phyloP scores from a whole-genome alignment of 495 filamentous ascomycete species.

The Penicillium simplicissimum region DNA sequence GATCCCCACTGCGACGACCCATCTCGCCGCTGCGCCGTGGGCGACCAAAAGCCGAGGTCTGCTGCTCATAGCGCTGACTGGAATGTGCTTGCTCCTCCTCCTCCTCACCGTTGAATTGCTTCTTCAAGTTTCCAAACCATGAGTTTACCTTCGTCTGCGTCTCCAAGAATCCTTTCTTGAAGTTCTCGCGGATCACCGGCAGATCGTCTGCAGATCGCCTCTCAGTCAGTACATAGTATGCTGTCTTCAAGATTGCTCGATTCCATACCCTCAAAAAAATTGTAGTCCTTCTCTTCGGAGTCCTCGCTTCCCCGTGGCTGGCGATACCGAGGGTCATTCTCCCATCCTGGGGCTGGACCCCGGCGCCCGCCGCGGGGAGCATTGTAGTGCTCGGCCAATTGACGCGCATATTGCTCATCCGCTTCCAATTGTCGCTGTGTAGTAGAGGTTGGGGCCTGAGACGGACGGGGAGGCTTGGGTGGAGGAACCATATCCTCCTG shows the following conservation, averaged over 20 bases:
- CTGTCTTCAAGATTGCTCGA: not conserved
- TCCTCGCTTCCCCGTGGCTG: slow-evolving; percentile 39
- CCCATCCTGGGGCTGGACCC: slow-evolving; percentile 41
- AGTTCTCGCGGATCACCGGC: slow-evolving; percentile 88
- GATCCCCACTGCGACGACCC: slow-evolving; percentile 72
- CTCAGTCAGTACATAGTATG: slow-evolving; percentile 13
- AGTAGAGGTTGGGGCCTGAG: slow-evolving; percentile 53
- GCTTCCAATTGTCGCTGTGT: slow-evolving; percentile 78
- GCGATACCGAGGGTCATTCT: slow-evolving; percentile 42
- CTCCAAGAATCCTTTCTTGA: slow-evolving; percentile 91
- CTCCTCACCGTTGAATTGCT: slow-evolving; percentile 86
- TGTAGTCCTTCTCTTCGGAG: slow-evolving; percentile 68
- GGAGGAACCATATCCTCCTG: slow-evolving; percentile 65
- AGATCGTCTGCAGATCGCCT: slow-evolving; percentile 66
- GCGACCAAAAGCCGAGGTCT: slow-evolving; percentile 37
- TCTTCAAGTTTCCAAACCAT: slow-evolving; percentile 88
- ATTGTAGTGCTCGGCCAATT: slow-evolving; percentile 89
- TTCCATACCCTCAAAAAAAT: slow-evolving; percentile 76
- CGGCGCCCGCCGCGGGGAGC: slow-evolving; percentile 39
- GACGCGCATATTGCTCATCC: slow-evolving; percentile 91
- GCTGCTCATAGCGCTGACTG: slow-evolving; percentile 48
- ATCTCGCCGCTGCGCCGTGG: slow-evolving; percentile 58
- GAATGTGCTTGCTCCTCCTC: slow-evolving; percentile 36
- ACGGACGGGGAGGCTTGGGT: slow-evolving; percentile 69
- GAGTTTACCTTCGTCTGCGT: slow-evolving; percentile 91